Evolutionary conservation across 1,284 basidiomycete genomes (phyloP), one percentile per base, ranked within the genome.

Genomic region (Agaricales sp.): DNA sequence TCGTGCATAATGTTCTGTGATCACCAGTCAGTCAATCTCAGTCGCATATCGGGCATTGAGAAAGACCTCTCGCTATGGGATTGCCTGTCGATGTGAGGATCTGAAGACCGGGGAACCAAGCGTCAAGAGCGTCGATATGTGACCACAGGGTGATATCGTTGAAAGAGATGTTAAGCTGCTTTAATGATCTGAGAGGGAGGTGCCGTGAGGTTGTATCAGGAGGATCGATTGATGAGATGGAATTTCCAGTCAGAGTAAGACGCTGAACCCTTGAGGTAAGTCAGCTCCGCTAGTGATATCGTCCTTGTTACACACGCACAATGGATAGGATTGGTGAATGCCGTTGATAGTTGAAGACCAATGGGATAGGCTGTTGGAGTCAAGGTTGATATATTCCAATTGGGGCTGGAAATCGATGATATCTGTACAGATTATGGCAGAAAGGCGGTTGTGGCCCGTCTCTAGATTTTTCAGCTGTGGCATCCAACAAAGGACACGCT

Each of bases 201-300:
- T 56, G 38, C 39, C 53, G n/a, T 49, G 39, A 8, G 39, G 4
- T 16, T 8, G 54, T 37, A 45, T 52, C 53, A 43, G 69, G 67
- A 59, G 65, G 61, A 2, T 76, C 69, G 37, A 88, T 80, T 43
- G 61, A 54, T 25, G 59, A 52, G 53, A 92, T 69, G 20, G 61
- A 56, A 59, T 90, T 92, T 19, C 73, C 75, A 19, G 87, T 75
- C 47, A 96, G 67, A 51, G 92, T 68, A 39, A 95, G 68, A 22
- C 75, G 78, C 52, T 75, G 64, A 35, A 91, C 67, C 30, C 79
- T 82, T 51, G 53, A 50, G 56, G 51, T 54, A 45, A 49, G 46
- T 41, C 14, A 51, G 52, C 56, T 50, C n/a, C 6, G 26, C 25
- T 39, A 30, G 35, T 4, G 22, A 20, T 43, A 43, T 22, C 22